Evolutionary conservation across 2,329 filamentous ascomycete species (phyloP).

Genomic region (Hypoxylon sp.): DNA sequence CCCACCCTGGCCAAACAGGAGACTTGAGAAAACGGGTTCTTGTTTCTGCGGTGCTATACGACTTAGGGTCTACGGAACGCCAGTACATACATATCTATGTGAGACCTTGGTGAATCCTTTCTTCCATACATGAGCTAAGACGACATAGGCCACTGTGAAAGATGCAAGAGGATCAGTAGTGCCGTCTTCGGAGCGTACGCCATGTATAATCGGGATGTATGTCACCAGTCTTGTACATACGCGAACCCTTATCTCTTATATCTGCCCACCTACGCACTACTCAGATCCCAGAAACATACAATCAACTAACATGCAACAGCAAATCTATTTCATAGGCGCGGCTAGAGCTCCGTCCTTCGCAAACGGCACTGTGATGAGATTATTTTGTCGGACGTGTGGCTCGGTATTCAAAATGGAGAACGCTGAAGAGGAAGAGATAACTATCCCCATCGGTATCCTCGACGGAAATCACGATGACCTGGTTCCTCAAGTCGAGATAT

Average conservation of each 20-base stretch:
- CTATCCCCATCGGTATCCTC: conserved; percentile 47
- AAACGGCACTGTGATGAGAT: neutral
- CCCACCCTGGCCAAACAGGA: neutral
- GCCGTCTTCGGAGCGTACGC: neutral
- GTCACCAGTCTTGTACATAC: neutral
- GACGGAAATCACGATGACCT: conserved; percentile 44
- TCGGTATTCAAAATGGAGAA: neutral
- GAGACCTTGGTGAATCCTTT: neutral
- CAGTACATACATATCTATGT: conserved; percentile 46
- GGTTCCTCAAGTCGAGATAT: conserved; percentile 40
- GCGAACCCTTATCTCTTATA: neutral
- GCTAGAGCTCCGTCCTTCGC: neutral
- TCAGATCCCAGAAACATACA: neutral
- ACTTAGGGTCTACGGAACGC: conserved; percentile 40
- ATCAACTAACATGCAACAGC: neutral
- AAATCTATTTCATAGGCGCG: neutral
- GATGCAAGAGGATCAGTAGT: conserved; percentile 1
- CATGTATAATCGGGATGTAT: neutral
- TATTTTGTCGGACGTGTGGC: neutral
- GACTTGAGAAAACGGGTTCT: conserved; percentile 40
- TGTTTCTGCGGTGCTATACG: conserved; percentile 51
- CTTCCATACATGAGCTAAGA: neutral
- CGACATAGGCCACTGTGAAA: neutral
- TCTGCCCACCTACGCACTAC: neutral
- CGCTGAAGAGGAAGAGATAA: neutral